phyloP scores from a whole-genome alignment of 1,139 yeast genomes.

The Blastobotrys serpentis region DNA sequence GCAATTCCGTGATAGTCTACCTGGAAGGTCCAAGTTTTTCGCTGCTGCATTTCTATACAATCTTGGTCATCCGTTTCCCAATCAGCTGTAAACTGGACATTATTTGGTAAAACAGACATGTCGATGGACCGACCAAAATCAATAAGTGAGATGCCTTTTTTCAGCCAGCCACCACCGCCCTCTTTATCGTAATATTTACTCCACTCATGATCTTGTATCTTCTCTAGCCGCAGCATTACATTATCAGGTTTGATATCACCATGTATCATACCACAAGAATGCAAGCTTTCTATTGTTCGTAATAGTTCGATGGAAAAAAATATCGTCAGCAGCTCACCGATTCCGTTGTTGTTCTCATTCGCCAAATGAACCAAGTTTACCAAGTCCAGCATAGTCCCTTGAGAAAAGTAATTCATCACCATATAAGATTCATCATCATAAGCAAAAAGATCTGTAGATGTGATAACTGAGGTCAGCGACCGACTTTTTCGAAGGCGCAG shows the following conservation, averaged over 20 bases:
- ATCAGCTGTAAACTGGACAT: slow-evolving; percentile 55
- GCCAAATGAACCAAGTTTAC: slow-evolving; percentile 45
- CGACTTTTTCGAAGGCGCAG: slow-evolving; percentile 32
- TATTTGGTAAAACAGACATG: slow-evolving; percentile 50
- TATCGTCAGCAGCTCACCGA: slow-evolving; percentile 64
- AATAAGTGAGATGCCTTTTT: slow-evolving; percentile 62
- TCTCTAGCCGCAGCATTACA: slow-evolving; percentile 68
- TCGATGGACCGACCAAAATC: slow-evolving; percentile 88
- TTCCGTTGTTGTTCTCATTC: slow-evolving; percentile 33
- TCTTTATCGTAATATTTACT: slow-evolving; percentile 33
- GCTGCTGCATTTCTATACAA: slow-evolving; percentile 68
- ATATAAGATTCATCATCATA: slow-evolving; percentile 75
- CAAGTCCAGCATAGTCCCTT: slow-evolving; percentile 77
- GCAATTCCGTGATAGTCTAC: slow-evolving; percentile 88
- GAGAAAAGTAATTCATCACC: slow-evolving; percentile 63
- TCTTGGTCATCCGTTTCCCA: slow-evolving; percentile 74
- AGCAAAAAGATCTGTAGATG: slow-evolving; percentile 52
- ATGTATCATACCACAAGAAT: slow-evolving; percentile 66
- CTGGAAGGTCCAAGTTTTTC: slow-evolving; percentile 71
- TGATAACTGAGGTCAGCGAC: slow-evolving; percentile 47
- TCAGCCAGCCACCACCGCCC: slow-evolving; percentile 50
- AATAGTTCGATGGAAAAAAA: slow-evolving; percentile 65
- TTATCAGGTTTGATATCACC: slow-evolving; percentile 88
- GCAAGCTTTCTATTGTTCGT: slow-evolving; percentile 60
- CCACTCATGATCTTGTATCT: slow-evolving; percentile 21